Percentiles rank a stretch among this genome's conserved stretches.
These are phyloP conservation scores for Syncephalastrum sp. DNA, from an alignment of 371 early-diverging fungal genomes.

Conservation along the genomic window DNA sequence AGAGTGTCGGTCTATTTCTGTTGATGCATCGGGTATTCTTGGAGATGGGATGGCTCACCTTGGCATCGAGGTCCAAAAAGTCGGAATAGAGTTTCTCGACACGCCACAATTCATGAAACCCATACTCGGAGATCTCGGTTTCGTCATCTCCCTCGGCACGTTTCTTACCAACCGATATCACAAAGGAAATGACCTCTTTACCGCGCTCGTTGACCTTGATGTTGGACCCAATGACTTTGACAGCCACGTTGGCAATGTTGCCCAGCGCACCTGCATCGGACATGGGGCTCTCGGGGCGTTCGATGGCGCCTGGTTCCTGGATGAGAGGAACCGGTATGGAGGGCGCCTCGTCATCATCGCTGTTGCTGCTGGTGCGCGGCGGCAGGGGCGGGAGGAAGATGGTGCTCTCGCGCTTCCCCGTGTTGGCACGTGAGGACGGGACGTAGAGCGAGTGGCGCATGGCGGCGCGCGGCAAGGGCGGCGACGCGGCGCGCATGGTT, in stretches of 20 bases:
- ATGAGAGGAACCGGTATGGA: constrained; percentile 2
- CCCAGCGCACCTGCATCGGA: neutral
- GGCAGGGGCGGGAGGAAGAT: constrained; percentile 5
- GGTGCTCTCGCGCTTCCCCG: constrained; percentile 8
- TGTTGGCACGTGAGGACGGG: constrained; percentile 2
- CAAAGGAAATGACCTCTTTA: constrained; percentile 70
- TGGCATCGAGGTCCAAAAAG: constrained; percentile 74
- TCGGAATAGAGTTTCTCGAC: constrained; percentile 86
- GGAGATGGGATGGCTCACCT: constrained; percentile 39
- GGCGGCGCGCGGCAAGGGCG: constrained; percentile 23
- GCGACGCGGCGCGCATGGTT: constrained; percentile 40
- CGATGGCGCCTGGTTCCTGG: constrained; percentile 11
- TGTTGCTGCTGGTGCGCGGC: neutral
- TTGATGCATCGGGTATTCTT: too few species aligned
- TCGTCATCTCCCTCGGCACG: constrained; percentile 17
- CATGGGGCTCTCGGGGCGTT: constrained; percentile 1
- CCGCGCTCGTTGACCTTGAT: constrained; percentile 77
- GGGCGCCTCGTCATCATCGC: neutral
- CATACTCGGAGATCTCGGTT: constrained; percentile 1
- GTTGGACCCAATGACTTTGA: constrained; percentile 67
- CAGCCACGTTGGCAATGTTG: constrained; percentile 12
- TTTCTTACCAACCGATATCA: constrained; percentile 42
- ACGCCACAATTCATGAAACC: constrained; percentile 63
- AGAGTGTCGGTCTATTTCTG: neutral
- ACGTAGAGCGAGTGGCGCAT: constrained; percentile 7